phyloP scores from a whole-genome alignment of 108 stramenopile genomes.

The Fragilaria radians region DNA sequence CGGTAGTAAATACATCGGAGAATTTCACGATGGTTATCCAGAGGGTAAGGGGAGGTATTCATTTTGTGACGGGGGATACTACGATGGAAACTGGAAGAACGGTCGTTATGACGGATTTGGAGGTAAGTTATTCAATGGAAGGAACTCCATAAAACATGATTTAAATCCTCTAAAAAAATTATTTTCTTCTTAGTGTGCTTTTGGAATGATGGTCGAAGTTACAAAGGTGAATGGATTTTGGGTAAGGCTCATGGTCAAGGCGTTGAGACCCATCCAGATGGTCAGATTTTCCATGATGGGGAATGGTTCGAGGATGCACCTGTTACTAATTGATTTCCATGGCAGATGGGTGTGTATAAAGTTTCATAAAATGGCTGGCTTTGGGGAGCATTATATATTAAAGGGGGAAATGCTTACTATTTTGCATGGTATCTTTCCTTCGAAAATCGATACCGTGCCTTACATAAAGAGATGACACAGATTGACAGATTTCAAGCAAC shows the following conservation, averaged over 20 bases:
- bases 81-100: neutral
- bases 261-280: conserved; percentile 25
- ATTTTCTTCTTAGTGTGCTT: too few relatives aligned
- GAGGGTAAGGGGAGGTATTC: neutral
- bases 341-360: too few relatives aligned
- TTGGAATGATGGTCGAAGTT: conserved; percentile 25
- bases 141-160: conserved; percentile 47
- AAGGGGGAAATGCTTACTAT: too few relatives aligned
- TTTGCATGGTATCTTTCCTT: too few relatives aligned
- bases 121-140: conserved; percentile 30
- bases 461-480: too few relatives aligned
- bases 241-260: conserved; percentile 34
- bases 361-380: too few relatives aligned
- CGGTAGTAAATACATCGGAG: conserved; percentile 21
- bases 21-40: conserved; percentile 17
- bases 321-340: neutral
- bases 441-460: too few relatives aligned
- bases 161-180: conserved; percentile 45
- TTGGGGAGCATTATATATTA: too few relatives aligned
- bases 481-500: too few relatives aligned
- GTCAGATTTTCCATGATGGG: conserved; percentile 32
- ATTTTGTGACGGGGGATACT: neutral
- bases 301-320: conserved; percentile 32
- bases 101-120: neutral
- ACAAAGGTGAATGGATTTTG: conserved; percentile 30